Conservation (phyloP, 2,329 filamentous ascomycete species). For the Ceratocystis smalleyi region DNA sequence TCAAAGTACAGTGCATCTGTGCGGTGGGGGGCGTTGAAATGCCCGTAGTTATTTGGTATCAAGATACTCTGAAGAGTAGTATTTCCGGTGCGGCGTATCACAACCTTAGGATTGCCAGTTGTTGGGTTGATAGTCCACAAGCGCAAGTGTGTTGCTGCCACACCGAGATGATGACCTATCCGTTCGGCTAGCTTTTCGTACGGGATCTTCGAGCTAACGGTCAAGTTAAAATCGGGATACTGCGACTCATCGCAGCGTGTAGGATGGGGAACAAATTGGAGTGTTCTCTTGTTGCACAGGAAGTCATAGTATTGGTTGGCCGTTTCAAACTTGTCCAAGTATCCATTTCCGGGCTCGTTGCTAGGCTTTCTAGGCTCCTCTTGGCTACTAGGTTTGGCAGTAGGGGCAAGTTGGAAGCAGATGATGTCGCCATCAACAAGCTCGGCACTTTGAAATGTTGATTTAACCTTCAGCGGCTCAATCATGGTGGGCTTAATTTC, state of each 20-base stretch:
- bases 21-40: constrained; percentile 54
- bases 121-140: constrained; percentile 74
- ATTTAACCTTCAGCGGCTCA: constrained; percentile 80
- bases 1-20: constrained; percentile 79
- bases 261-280: constrained; percentile 61
- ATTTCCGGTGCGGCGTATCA: constrained; percentile 57
- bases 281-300: constrained; percentile 63
- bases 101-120: constrained; percentile 59
- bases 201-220: constrained; percentile 71
- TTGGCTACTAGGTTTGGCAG: not conserved
- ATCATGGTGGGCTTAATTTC: constrained; percentile 99
- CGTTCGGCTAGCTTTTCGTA: constrained; percentile 79
- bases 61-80: constrained; percentile 68
- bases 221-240: constrained; percentile 55
- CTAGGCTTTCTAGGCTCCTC: not conserved
- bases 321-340: constrained; percentile 45
- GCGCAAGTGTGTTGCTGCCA: constrained; percentile 73
- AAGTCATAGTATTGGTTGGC: constrained; percentile 87
- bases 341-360: constrained; percentile 15
- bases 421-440: constrained; percentile 95
- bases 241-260: constrained; percentile 38
- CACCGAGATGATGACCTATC: constrained; percentile 60
- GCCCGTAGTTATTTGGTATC: constrained; percentile 51
- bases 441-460: constrained; percentile 77
- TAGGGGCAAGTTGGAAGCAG: constrained; percentile 53